Percentiles rank a stretch among this genome's conserved stretches.
Evolutionary conservation across 768 basidiomycete species (phyloP).

Genomic region (Kwoniella europaea): DNA sequence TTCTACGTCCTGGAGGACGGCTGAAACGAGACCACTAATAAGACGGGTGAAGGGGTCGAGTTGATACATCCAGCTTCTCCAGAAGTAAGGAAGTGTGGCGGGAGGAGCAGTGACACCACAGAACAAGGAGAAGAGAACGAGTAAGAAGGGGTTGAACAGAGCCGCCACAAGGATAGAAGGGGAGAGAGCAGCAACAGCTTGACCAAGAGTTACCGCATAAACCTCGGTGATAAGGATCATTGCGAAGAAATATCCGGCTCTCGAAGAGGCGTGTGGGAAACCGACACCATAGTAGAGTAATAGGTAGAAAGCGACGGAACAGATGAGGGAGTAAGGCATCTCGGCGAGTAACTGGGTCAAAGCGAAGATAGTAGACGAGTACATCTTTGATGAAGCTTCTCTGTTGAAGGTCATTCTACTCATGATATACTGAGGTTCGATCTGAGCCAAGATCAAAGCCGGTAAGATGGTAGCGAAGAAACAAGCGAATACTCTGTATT

Average conservation of each 20-base stretch:
- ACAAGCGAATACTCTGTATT: conserved; percentile 78
- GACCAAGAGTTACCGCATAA: conserved; percentile 70
- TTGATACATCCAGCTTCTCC: conserved; percentile 65
- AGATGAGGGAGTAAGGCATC: conserved; percentile 66
- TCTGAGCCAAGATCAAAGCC: conserved; percentile 77
- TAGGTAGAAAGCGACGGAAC: conserved; percentile 77
- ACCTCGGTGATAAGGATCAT: conserved; percentile 71
- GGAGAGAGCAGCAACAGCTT: conserved; percentile 72
- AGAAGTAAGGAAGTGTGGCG: conserved; percentile 68
- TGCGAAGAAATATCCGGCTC: conserved; percentile 56
- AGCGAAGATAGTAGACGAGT: conserved; percentile 83
- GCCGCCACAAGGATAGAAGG: conserved; percentile 80
- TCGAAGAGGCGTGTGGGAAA: conserved; percentile 46
- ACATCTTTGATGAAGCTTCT: conserved; percentile 82
- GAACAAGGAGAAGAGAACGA: conserved; percentile 69
- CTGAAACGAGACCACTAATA: conserved; percentile 67
- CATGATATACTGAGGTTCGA: conserved; percentile 81
- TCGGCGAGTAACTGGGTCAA: conserved; percentile 80
- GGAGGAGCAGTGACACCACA: conserved; percentile 63
- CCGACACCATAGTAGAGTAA: conserved; percentile 54
- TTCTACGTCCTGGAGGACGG: conserved; percentile 72
- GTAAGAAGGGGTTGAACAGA: conserved; percentile 77
- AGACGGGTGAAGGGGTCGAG: conserved; percentile 48
- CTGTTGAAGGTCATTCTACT: conserved; percentile 64
- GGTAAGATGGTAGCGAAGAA: conserved; percentile 65